phyloP scores from a whole-genome alignment of 2,329 filamentous ascomycete species.

The Peltaster fructicola region DNA sequence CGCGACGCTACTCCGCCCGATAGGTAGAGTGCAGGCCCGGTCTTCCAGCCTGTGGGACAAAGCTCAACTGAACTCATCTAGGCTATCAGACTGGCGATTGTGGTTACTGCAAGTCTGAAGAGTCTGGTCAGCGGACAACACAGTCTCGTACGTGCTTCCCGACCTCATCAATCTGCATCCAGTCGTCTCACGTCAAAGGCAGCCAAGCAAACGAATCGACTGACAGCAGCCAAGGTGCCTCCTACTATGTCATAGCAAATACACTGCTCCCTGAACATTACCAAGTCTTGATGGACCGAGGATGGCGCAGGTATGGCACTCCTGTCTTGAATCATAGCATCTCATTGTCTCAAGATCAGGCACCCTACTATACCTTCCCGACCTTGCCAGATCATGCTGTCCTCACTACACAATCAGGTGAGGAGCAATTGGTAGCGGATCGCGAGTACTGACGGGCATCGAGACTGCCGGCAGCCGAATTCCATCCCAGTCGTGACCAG shows the following conservation, averaged over 20 bases:
- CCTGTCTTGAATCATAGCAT: not conserved
- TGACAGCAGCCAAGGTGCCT: conserved; percentile 38
- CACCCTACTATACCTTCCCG: conserved; percentile 57
- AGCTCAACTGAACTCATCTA: no score
- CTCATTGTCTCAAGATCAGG: conserved; percentile 22
- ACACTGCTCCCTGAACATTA: conserved; percentile 50
- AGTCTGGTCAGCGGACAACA: conserved; percentile 28
- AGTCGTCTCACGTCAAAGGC: not conserved
- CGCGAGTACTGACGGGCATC: conserved; percentile 3
- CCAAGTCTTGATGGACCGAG: conserved; percentile 53
- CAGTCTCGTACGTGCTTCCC: conserved; percentile 29
- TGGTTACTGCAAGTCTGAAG: conserved; percentile 32
- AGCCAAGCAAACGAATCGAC: not conserved
- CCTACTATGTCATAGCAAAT: conserved; percentile 50
- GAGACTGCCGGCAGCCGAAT: conserved; percentile 46
- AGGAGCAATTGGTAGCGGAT: no score
- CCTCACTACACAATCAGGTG: conserved; percentile 68
- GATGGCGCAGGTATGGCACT: conserved; percentile 54
- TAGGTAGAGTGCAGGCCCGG: no score
- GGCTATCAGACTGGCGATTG: conserved; percentile 32
- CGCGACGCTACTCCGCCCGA: no score
- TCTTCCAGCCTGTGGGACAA: no score
- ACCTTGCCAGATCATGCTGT: conserved; percentile 68
- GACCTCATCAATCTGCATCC: not conserved
- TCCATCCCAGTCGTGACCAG: conserved; percentile 53